Evolutionary conservation across 208 protist genomes (phyloP).

Genomic region (Wallacemonas sp.): DNA sequence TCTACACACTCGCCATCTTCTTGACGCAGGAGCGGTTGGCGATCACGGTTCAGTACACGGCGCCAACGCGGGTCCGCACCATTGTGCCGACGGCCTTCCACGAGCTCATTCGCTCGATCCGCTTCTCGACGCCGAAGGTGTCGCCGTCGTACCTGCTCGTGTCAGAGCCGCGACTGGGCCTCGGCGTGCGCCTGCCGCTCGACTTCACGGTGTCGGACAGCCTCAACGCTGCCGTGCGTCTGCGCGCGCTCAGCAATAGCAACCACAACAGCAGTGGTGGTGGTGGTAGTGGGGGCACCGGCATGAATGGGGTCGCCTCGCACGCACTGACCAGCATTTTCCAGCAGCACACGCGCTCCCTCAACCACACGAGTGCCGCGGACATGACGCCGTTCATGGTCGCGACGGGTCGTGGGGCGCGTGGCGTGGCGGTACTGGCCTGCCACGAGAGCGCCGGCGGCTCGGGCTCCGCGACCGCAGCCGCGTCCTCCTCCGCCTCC

Average conservation of each 20-base stretch:
- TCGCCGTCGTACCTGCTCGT: constrained; percentile 86
- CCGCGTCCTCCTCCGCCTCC: too few relatives aligned
- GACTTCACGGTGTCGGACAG: constrained; percentile 59
- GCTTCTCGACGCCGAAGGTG: constrained; percentile 48
- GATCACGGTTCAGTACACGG: constrained; percentile 79
- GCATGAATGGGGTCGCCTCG: too few relatives aligned
- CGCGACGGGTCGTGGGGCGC: constrained; percentile 38
- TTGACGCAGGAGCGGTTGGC: constrained; percentile 61
- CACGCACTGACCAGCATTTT: background rate
- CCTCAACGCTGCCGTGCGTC: constrained; percentile 26
- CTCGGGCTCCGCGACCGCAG: constrained; percentile 2
- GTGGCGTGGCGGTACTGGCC: constrained; percentile 58
- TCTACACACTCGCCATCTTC: constrained; percentile 76
- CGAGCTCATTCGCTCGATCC: constrained; percentile 68
- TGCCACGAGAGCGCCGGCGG: constrained; percentile 48
- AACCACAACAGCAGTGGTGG: too few relatives aligned
- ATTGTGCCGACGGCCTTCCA: constrained; percentile 73
- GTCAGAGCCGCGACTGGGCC: constrained; percentile 76
- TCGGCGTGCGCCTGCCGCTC: constrained; percentile 79
- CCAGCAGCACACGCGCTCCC: constrained; percentile 23
- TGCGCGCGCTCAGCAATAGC: constrained; percentile 22
- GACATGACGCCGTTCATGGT: constrained; percentile 33
- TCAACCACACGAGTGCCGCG: background rate
- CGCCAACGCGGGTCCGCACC: constrained; percentile 56
- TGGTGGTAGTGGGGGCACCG: too few relatives aligned